Evolutionary conservation across 352 stramenopile genomes (phyloP), one percentile per base, ranked within the genome.

Genomic region (Phytophthora idaei): DNA sequence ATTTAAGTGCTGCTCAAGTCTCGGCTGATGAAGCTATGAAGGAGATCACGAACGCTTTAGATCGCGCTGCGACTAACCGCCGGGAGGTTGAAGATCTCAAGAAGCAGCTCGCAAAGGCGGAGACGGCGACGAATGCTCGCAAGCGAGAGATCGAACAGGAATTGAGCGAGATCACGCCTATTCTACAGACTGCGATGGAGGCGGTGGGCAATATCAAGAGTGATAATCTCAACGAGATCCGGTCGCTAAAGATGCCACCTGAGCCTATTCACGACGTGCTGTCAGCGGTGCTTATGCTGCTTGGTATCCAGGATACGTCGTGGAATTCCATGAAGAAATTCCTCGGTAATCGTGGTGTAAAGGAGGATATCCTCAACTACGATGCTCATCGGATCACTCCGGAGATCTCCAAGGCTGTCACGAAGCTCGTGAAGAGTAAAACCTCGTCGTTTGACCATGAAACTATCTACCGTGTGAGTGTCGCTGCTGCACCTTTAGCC

Each of bases 301-400:
- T 99, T 3, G 96, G 96, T 10, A 98, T 98, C 47, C 85, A 97
- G 28, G 96, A 99, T 64, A 97, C 93, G 14, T 98, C 91, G 1
- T 99, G 96, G 96, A 93, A 97, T 58, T 97, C 87, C 11, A 99
- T 99, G 94, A 99, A 98, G 65, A 97, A 97, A 65, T 99, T 99
- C 61, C 67, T 99, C 1, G 92, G 94, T 2, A 98, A 98, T 54
- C 88, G 95, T 27, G 94, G 93, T 1, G 94, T 99, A 4, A 99
- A 98, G 61, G 96, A 98, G 44, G 92, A 99, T 32, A 99, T 99
- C 58, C 77, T 98, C 5, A 98, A 98, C 74, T 99, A 97, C 52
- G 95, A 99, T 46, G 91, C 94, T 4, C 88, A 92, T 29, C 78
- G 86, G 0, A 98, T 99, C 64, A 96, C 87, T 1, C 76, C 84